Conservation (phyloP, 768 basidiomycete species). For the Trametopsis cervina region DNA sequence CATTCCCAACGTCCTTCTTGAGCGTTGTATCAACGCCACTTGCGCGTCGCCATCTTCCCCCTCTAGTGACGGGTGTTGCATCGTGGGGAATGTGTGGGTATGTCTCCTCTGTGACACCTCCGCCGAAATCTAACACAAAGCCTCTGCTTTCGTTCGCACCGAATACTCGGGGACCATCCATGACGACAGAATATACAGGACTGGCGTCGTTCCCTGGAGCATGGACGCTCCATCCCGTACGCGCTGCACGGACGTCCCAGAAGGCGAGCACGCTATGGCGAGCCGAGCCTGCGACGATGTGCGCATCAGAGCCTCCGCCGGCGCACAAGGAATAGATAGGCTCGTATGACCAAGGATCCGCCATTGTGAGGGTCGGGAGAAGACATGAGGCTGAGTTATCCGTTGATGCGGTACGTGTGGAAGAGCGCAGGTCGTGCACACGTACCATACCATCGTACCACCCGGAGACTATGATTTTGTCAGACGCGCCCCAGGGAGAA, state of each 20-base stretch:
- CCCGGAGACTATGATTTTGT: constrained; percentile 67
- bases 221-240: constrained; percentile 68
- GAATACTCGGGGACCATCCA: constrained; percentile 76
- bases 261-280: constrained; percentile 73
- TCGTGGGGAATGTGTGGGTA: constrained; percentile 37
- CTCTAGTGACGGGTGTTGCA: constrained; percentile 7
- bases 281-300: constrained; percentile 72
- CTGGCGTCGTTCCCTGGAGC: constrained; percentile 74
- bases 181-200: constrained; percentile 66
- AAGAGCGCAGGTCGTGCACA: constrained; percentile 68
- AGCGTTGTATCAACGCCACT: constrained; percentile 23
- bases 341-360: constrained; percentile 64
- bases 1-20: constrained; percentile 27
- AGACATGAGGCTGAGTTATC: constrained; percentile 29
- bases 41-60: constrained; percentile 8
- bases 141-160: constrained; percentile 72
- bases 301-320: constrained; percentile 60
- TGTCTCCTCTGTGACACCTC: constrained; percentile 46
- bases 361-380: constrained; percentile 51
- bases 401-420: constrained; percentile 12
- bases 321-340: constrained; percentile 71
- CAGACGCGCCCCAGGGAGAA: constrained; percentile 64
- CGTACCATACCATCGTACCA: constrained; percentile 78
- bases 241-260: constrained; percentile 69
- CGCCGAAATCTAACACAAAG: constrained; percentile 78